Percentiles rank a stretch among this genome's conserved stretches.
phyloP scores from a whole-genome alignment of 129 eudicot species.

The Flaveria sonorensis region DNA sequence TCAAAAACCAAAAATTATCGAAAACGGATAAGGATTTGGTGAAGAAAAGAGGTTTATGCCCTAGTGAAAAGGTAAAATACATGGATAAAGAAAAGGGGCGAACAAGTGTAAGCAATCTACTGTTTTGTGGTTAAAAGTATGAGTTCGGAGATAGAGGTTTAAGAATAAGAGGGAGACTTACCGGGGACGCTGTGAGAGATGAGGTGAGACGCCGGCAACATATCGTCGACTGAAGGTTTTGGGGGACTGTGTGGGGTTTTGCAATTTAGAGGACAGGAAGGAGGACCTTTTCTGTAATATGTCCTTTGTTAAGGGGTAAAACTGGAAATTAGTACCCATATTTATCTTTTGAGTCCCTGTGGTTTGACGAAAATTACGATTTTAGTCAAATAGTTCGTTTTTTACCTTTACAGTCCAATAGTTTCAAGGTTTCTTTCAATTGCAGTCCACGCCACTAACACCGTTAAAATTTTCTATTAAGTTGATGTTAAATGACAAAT shows the following conservation, averaged over 20 bases:
- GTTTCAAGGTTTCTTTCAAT: too few relatives aligned
- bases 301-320: conserved; percentile 7
- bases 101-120: neutral
- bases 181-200: conserved; percentile 36
- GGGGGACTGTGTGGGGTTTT: conserved; percentile 32
- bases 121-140: neutral
- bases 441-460: too few relatives aligned
- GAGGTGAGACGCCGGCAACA: conserved; percentile 48
- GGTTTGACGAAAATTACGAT: too few relatives aligned
- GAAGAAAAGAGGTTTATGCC: conserved; percentile 13
- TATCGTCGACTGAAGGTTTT: conserved; percentile 30
- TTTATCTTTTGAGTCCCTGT: too few relatives aligned
- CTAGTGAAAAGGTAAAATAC: neutral
- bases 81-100: neutral
- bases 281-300: conserved; percentile 32
- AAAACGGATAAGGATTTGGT: conserved; percentile 2
- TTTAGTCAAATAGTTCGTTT: too few relatives aligned
- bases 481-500: too few relatives aligned
- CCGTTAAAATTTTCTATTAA: too few relatives aligned
- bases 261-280: conserved; percentile 28
- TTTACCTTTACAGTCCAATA: too few relatives aligned
- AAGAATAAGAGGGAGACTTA: conserved; percentile 7
- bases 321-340: neutral
- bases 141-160: neutral
- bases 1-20: neutral